Conservation (phyloP, 176 grass and related monocot genomes). For the Rhynchospora tenuis region DNA sequence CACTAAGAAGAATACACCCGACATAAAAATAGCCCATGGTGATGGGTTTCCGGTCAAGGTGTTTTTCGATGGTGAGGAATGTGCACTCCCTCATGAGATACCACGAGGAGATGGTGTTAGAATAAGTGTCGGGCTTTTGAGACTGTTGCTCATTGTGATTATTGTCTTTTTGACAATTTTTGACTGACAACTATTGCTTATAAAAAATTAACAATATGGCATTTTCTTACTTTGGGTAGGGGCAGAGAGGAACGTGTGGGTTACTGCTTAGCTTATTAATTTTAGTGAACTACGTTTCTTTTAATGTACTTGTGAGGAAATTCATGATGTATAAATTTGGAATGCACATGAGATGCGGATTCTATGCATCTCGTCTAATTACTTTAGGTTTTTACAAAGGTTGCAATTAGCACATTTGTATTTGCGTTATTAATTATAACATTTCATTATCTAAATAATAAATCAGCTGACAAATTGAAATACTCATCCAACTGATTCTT, state of each 20-base stretch:
- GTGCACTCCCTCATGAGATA: slow-evolving; percentile 56
- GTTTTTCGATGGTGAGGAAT: slow-evolving; percentile 89
- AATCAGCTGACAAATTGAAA: background rate
- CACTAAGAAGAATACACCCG: slow-evolving; percentile 45
- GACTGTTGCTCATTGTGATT: slow-evolving; percentile 17
- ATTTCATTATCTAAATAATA: background rate
- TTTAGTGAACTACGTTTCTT: background rate
- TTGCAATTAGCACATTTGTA: background rate
- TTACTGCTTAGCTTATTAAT: background rate
- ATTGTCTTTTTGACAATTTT: slow-evolving; percentile 12
- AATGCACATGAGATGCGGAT: background rate
- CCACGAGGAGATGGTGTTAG: slow-evolving; percentile 26
- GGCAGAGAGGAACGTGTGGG: background rate
- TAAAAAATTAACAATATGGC: background rate
- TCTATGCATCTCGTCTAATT: background rate
- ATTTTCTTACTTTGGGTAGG: background rate
- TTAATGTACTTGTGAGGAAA: background rate
- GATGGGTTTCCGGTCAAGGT: slow-evolving; percentile 66
- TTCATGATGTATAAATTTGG: background rate
- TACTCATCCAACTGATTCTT: background rate
- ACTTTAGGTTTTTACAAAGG: background rate
- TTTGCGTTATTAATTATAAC: background rate
- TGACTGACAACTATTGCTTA: background rate
- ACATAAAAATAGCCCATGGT: slow-evolving; percentile 42
- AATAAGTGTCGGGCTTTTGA: background rate